Conservation (phyloP, 1,284 basidiomycete genomes). For the Grifola frondosa region DNA sequence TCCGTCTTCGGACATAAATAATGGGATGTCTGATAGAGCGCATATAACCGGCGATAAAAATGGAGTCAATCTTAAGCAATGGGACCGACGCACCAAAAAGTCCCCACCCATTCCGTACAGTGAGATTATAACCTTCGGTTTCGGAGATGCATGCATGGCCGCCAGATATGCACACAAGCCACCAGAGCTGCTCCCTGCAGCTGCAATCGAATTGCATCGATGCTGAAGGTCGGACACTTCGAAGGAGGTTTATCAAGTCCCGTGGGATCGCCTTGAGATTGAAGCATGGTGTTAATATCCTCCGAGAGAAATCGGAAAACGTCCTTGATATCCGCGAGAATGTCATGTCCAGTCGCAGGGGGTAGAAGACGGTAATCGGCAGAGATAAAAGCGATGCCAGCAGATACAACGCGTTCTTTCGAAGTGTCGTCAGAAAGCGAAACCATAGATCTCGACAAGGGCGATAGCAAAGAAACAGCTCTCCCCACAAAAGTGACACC, state of each 20-base stretch:
- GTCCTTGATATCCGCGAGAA: constrained; percentile 55
- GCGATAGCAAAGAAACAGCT: neutral
- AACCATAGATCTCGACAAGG: neutral
- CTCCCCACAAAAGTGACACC: constrained; percentile 23
- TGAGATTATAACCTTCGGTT: constrained; percentile 52
- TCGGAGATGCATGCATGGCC: constrained; percentile 49
- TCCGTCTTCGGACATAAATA: constrained; percentile 37
- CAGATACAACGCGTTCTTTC: constrained; percentile 12
- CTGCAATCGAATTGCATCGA: constrained; percentile 50
- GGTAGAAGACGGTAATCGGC: constrained; percentile 62
- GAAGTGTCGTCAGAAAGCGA: neutral
- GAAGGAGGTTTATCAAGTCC: no score
- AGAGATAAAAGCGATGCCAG: constrained; percentile 45
- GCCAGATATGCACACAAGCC: constrained; percentile 65
- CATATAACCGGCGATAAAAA: neutral
- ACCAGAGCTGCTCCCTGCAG: constrained; percentile 61
- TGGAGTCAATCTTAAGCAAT: neutral
- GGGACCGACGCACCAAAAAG: constrained; percentile 55
- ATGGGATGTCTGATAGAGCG: constrained; percentile 32
- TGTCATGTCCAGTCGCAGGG: constrained; percentile 54
- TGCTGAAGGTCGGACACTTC: constrained; percentile 9
- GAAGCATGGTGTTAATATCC: constrained; percentile 26
- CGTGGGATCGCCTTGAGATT: no score
- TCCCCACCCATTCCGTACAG: constrained; percentile 66
- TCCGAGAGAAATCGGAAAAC: constrained; percentile 47